Conservation (phyloP, 2,329 filamentous ascomycete genomes). For the Penicillium crustosum region DNA sequence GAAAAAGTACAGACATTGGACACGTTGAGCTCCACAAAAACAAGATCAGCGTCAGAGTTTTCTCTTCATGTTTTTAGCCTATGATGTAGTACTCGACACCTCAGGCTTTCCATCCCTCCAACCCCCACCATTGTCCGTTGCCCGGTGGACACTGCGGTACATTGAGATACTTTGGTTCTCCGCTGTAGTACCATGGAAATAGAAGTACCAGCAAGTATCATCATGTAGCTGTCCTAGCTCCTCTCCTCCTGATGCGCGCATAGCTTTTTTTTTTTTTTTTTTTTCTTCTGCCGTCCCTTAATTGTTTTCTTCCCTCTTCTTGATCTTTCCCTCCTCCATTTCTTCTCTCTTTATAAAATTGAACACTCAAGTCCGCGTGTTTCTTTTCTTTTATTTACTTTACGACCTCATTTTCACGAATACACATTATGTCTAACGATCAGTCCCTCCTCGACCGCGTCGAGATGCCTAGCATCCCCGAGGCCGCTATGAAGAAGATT, state of each 20-base stretch:
- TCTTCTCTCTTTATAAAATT: neutral
- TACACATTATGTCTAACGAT: slow-evolving; percentile 23
- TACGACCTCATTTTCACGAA: neutral
- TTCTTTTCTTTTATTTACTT: slow-evolving; percentile 3
- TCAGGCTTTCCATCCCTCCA: neutral
- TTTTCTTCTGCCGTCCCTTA: neutral
- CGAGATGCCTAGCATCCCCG: slow-evolving; percentile 35
- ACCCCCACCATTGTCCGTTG: slow-evolving; percentile 5
- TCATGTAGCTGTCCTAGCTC: slow-evolving; percentile 11
- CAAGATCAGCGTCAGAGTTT: slow-evolving; percentile 15
- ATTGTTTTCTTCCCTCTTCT: slow-evolving; percentile 11
- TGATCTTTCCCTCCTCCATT: slow-evolving; percentile 1
- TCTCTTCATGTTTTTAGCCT: neutral
- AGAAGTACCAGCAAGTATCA: slow-evolving; percentile 13
- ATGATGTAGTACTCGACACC: slow-evolving; percentile 6
- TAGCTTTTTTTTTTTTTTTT: slow-evolving; percentile 18
- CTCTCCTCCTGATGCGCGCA: slow-evolving; percentile 16
- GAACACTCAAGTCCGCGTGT: slow-evolving; percentile 1
- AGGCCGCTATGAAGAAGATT: slow-evolving; percentile 61
- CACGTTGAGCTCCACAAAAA: neutral
- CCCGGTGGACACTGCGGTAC: slow-evolving; percentile 7
- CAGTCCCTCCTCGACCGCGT: slow-evolving; percentile 39
- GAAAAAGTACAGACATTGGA: neutral
- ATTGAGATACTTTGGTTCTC: slow-evolving; percentile 1
- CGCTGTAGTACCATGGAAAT: neutral